phyloP scores from a whole-genome alignment of 495 filamentous ascomycete species.

The Aspergillus panamensis region DNA sequence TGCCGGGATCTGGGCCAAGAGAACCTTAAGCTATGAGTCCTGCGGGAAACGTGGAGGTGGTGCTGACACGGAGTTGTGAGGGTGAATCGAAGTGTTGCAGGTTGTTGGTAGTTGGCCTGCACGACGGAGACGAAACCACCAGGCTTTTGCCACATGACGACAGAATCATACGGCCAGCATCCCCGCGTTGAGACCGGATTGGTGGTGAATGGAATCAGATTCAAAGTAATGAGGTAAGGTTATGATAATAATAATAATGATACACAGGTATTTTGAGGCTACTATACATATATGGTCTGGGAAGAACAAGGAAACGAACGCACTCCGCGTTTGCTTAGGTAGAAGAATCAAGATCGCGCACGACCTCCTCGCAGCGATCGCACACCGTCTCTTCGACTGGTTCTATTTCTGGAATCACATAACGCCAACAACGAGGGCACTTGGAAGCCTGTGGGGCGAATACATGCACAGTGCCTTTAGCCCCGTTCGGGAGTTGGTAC shows the following conservation, averaged over 20 bases:
- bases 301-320: neutral
- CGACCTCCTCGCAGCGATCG: slow-evolving; percentile 66
- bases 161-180: neutral
- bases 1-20: neutral
- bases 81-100: slow-evolving; percentile 3
- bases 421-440: slow-evolving; percentile 87
- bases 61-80: neutral
- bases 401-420: slow-evolving; percentile 47
- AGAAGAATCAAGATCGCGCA: slow-evolving; percentile 39
- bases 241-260: slow-evolving; percentile 3
- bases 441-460: slow-evolving; percentile 65
- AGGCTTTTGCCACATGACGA: slow-evolving; percentile 15
- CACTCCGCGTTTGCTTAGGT: slow-evolving; percentile 3
- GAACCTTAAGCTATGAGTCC: slow-evolving; percentile 1
- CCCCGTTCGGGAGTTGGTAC: slow-evolving; percentile 48
- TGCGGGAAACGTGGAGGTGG: neutral
- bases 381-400: slow-evolving; percentile 61
- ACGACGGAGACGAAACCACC: neutral
- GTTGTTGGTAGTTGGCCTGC: slow-evolving; percentile 1
- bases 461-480: slow-evolving; percentile 54
- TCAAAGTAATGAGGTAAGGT: neutral
- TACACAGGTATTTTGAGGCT: slow-evolving; percentile 3
- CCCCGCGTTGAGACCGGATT: neutral
- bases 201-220: neutral
- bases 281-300: slow-evolving; percentile 9